Base-by-base conservation (phyloP, 768 basidiomycete species). In the Lactarius deliciosus region DNA sequence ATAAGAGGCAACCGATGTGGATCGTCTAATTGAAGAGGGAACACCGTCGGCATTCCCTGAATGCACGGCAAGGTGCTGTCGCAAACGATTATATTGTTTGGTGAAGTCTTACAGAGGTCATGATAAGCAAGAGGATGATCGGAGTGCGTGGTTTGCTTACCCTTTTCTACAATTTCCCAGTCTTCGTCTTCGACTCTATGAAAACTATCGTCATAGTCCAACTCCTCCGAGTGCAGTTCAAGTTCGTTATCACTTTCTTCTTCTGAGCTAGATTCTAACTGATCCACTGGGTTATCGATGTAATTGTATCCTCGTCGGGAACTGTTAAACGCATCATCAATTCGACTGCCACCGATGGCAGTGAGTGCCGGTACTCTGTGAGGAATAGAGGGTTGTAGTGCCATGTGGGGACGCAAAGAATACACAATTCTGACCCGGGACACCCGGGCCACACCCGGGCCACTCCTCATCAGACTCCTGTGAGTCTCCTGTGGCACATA, bases 61-160 rank as follows among this genome's bases (percentile, higher is more conserved):
- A 43, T 87, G 88, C 6, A 94, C 90, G 25, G 91, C 91, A 64
- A 92, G 88, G 75, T 98, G 93, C 75, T 98, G 96, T 59, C 91
- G 81, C 36, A 98, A 81, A 28, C 97, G 89, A 78, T 98, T 98
- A 78, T 92, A 99, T 73, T 98, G 95, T 77, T 98, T 98, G 40
- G 97, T 98, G 73, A 99, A 98, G 79, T 99, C 97, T 97, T 75
- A 59, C 64, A 62, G 67, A 30, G 36, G 38, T 28, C 30, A 28
- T 20, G 4, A 57, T 16, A 4, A 50, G 59, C 34, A 43, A 45
- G 25, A 6, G 6, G 60, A 58, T 55, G 36, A 70, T 63, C 58
- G 16, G 57, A 36, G 47, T 18, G 43, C 13, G 34, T 22, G 28
- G 25, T 25, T 66, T 50, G 74, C 82, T 53, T 70, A 89, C 94